A percentile compares a stretch with the other conserved stretches of the same genome.
phyloP scores from a whole-genome alignment of 164 flowering plant species.

The Malania oleifera region DNA sequence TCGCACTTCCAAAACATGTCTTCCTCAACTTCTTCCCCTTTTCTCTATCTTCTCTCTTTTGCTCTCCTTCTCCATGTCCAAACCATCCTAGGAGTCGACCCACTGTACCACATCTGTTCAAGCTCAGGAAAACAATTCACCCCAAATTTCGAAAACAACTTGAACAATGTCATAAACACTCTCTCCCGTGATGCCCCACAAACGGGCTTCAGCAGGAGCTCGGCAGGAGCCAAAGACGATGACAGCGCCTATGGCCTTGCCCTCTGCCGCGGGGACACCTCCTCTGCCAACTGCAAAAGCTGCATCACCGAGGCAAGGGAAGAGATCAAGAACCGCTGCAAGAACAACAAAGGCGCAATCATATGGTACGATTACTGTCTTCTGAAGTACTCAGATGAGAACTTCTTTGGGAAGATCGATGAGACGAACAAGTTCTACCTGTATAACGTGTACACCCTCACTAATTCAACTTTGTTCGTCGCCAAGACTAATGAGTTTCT shows the following conservation, averaged over 20 bases:
- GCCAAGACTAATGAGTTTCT: neutral
- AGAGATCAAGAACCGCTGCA: conserved; percentile 30
- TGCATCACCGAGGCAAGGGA: conserved; percentile 26
- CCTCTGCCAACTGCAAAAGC: conserved; percentile 23
- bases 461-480: neutral
- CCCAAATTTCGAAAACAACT: conserved; percentile 17
- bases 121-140: conserved; percentile 16
- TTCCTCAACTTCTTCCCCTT: no score
- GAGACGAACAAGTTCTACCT: neutral
- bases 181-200: conserved; percentile 25
- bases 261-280: conserved; percentile 48
- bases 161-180: conserved; percentile 13
- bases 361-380: conserved; percentile 24
- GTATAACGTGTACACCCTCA: neutral
- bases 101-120: no score
- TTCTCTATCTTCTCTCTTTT: no score
- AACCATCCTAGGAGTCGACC: no score
- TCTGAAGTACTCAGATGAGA: neutral
- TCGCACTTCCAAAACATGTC: no score
- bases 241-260: conserved; percentile 18
- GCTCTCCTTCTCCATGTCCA: no score
- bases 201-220: conserved; percentile 19
- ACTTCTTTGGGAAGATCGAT: neutral
- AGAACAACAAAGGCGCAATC: conserved; percentile 24
- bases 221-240: no score